Percentiles rank a stretch among this genome's conserved stretches.
Conservation (phyloP, 192 early-diverging fungal species). For the Entomortierella chlamydospora region DNA sequence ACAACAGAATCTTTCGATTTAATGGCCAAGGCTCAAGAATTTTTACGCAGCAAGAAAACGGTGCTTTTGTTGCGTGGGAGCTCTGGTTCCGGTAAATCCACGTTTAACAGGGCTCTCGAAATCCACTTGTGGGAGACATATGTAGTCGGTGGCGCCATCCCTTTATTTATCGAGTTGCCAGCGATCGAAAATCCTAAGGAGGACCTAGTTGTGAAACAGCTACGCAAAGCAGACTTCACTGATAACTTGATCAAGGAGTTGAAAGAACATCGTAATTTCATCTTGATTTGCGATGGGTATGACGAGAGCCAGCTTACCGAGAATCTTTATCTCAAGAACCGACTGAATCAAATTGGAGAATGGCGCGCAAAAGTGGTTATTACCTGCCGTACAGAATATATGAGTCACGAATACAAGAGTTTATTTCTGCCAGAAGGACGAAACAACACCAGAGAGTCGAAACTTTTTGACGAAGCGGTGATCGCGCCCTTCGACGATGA, state of each 20-base stretch:
- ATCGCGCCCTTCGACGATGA: background rate
- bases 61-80: slow-evolving; percentile 3
- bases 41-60: background rate
- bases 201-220: background rate
- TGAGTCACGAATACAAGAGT: background rate
- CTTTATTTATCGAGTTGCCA: slow-evolving; percentile 3
- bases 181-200: background rate
- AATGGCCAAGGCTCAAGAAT: background rate
- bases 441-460: background rate
- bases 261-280: background rate
- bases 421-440: background rate
- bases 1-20: background rate
- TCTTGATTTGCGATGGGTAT: slow-evolving; percentile 22
- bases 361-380: background rate
- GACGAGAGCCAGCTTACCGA: slow-evolving; percentile 3
- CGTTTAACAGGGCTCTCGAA: slow-evolving; percentile 7
- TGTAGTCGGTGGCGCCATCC: background rate
- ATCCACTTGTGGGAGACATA: background rate
- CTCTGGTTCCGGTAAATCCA: slow-evolving; percentile 14
- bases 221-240: background rate
- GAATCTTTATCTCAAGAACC: slow-evolving; percentile 7
- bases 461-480: background rate
- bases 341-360: background rate
- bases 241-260: background rate
- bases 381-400: background rate